Evolutionary conservation across 169 alveolate genomes (phyloP).

Genomic region (Plasmodium ovale): DNA sequence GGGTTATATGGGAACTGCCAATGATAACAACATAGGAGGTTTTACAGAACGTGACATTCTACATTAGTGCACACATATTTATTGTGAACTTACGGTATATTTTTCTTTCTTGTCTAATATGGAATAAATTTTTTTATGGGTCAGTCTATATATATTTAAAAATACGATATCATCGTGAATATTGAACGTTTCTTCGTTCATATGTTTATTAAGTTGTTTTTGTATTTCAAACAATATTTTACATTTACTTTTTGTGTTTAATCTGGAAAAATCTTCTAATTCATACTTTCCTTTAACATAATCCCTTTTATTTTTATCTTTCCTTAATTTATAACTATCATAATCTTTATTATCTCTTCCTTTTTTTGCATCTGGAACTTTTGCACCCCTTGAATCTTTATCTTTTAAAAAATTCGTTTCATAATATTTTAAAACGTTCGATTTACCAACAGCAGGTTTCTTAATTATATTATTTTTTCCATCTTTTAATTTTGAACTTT

Average conservation of each 20-base stretch:
- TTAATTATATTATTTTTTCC: neutral
- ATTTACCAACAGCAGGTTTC: conserved; percentile 8
- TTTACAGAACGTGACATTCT: no score
- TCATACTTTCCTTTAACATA: neutral
- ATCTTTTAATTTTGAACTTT: neutral
- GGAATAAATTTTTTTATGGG: conserved; percentile 60
- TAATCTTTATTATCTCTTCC: neutral
- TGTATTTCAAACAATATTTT: conserved; percentile 45
- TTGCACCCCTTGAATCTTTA: neutral
- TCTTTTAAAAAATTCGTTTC: conserved; percentile 54
- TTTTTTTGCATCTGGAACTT: conserved; percentile 2
- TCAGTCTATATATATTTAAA: conserved; percentile 41
- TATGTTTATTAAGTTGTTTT: conserved; percentile 20
- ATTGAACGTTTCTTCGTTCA: conserved; percentile 22
- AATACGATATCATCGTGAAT: conserved; percentile 52
- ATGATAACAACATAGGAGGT: no score
- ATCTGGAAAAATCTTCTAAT: conserved; percentile 13
- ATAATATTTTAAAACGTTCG: conserved; percentile 52
- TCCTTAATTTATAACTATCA: neutral
- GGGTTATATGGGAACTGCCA: no score
- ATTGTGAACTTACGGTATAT: conserved; percentile 29
- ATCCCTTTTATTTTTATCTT: neutral
- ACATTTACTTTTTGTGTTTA: conserved; percentile 25
- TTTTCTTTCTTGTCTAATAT: conserved; percentile 28
- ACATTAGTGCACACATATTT: no score